phyloP scores from a whole-genome alignment of 2,329 filamentous ascomycete species.

The Microthyrium microscopicum region DNA sequence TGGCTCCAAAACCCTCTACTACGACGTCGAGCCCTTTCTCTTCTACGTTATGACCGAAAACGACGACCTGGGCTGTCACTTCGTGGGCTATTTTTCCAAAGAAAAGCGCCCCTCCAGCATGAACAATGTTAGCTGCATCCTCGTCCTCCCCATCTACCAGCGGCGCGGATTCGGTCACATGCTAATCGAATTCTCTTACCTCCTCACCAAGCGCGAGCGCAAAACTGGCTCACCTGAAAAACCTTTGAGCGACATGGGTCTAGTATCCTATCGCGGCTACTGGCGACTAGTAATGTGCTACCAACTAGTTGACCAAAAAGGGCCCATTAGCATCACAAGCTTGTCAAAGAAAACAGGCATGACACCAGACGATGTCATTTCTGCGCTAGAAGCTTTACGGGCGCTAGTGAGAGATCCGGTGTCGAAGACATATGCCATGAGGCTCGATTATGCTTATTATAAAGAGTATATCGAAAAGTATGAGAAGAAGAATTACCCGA shows the following conservation, averaged over 20 bases:
- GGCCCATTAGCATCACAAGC: conserved; percentile 37
- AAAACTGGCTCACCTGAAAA: conserved; percentile 96
- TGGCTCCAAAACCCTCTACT: conserved; percentile 97
- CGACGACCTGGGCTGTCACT: conserved; percentile 80
- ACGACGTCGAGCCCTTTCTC: conserved; percentile 90
- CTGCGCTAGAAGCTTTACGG: conserved; percentile 75
- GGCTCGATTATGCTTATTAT: conserved; percentile 74
- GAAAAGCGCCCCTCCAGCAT: conserved; percentile 88
- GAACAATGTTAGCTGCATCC: conserved; percentile 95
- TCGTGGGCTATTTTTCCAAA: conserved; percentile 99
- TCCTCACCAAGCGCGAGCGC: conserved; percentile 79
- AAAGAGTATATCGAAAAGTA: conserved; percentile 76
- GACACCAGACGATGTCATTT: conserved; percentile 91
- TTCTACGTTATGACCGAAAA: conserved; percentile 97
- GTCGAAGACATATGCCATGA: conserved; percentile 76
- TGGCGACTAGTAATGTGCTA: conserved; percentile 83
- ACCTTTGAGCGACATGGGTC: conserved; percentile 89
- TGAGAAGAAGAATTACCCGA: conserved; percentile 76
- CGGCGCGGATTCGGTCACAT: conserved; percentile 94
- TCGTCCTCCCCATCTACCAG: conserved; percentile 91
- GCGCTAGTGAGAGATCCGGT: conserved; percentile 80
- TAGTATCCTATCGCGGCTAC: conserved; percentile 95
- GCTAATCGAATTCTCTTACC: conserved; percentile 94
- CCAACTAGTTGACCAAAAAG: conserved; percentile 52
- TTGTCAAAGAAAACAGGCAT: conserved; percentile 86